Percentiles rank a stretch among this genome's conserved stretches.
phyloP scores from a whole-genome alignment of 257 asterid species.

The Scutellaria baicalensis region DNA sequence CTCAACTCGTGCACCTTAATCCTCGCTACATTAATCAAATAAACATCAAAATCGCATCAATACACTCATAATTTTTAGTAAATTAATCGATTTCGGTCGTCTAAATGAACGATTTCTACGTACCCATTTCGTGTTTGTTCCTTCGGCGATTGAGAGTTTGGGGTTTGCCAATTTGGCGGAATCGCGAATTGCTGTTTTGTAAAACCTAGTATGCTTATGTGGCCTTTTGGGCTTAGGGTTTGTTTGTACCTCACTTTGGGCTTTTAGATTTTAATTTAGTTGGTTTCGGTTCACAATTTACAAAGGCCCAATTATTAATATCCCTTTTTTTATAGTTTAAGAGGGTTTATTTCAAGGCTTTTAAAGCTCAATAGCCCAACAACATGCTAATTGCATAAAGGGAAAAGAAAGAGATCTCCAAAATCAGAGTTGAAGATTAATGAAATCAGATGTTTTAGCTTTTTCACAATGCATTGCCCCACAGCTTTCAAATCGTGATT shows the following conservation, averaged over 20 bases:
- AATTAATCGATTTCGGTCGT: no score
- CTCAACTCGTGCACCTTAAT: conserved; percentile 75
- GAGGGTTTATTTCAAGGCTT: not conserved
- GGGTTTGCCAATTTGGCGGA: not conserved
- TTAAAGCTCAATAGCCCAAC: not conserved
- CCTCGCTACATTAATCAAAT: conserved; percentile 30
- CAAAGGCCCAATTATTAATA: not conserved
- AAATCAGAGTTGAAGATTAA: conserved; percentile 3
- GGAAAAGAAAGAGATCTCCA: not conserved
- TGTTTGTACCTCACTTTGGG: not conserved
- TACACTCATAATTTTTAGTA: not conserved
- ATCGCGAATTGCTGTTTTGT: not conserved
- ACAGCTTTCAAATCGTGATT: conserved; percentile 42
- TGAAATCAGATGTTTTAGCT: conserved; percentile 7
- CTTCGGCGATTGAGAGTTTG: not conserved
- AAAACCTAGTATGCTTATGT: conserved; percentile 9
- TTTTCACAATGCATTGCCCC: conserved; percentile 15
- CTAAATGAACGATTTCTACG: not conserved
- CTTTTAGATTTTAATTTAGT: not conserved
- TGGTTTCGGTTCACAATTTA: not conserved
- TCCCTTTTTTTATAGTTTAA: no score
- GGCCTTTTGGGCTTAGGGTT: not conserved
- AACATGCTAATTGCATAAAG: not conserved
- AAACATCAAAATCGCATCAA: not conserved
- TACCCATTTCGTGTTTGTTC: conserved; percentile 26